Percentiles rank a stretch among this genome's conserved stretches.
These are phyloP conservation scores for Sporothrix pseudoabietina DNA, from an alignment of 2,329 filamentous ascomycete species.

Conservation along the genomic window DNA sequence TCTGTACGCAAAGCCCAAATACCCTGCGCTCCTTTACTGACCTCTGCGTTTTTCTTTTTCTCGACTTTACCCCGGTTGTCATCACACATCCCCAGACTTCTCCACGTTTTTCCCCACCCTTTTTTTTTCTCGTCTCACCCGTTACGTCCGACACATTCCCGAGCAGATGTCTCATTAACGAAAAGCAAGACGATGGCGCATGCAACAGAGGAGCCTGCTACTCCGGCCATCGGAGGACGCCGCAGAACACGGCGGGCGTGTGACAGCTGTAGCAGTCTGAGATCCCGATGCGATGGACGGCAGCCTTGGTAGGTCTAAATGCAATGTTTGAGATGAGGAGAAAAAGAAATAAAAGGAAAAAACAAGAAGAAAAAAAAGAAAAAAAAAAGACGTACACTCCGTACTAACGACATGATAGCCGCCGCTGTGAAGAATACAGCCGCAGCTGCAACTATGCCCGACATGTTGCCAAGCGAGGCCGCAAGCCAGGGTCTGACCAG, in stretches of 20 bases:
- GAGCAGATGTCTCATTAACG: neutral
- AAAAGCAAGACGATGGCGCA: neutral
- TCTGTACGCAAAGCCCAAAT: neutral
- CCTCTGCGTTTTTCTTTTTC: neutral
- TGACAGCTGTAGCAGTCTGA: conserved; percentile 45
- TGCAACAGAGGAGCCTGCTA: neutral
- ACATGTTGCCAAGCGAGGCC: conserved; percentile 45
- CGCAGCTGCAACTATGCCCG: conserved; percentile 45
- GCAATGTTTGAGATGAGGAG: neutral
- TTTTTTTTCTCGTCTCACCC: neutral
- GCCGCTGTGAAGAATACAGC: conserved; percentile 46
- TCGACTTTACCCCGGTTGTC: neutral
- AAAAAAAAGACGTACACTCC: neutral
- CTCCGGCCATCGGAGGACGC: conserved; percentile 28
- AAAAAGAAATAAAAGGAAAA: neutral
- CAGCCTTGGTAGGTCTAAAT: conserved; percentile 44
- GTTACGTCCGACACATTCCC: neutral
- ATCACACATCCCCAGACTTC: neutral
- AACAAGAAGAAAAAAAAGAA: too few species aligned
- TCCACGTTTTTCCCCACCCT: neutral
- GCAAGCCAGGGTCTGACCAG: conserved; percentile 37
- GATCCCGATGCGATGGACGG: conserved; percentile 49
- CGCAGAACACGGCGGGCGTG: conserved; percentile 42
- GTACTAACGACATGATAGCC: conserved; percentile 34
- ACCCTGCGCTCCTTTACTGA: neutral